Base-by-base conservation (phyloP, 1,139 yeast genomes). In the Debaryomyces psychrophilus region DNA sequence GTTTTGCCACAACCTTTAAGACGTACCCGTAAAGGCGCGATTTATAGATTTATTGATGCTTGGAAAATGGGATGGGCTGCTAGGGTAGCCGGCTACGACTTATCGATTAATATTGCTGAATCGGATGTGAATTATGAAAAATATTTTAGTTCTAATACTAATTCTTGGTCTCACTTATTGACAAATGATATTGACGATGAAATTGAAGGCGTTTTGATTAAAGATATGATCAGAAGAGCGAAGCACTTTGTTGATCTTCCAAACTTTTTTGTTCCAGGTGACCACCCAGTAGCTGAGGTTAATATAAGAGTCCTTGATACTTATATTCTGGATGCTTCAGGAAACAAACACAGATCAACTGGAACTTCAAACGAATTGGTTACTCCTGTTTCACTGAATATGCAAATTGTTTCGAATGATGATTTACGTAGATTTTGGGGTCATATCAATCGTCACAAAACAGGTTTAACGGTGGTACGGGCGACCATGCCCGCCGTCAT, bases 11-110 rank as follows among this genome's bases (percentile, higher is more conserved):
- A 35, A 22, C 38, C 38, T 8, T 35, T 35, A 25, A 35, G 38
- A 22, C 38, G 38, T 35, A 20, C 38, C 2, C 12, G 38, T 11
- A 35, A 12, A 14, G 38, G 38, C 1, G 38, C 38, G 5, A 35
- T 35, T 20, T 35, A 22, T 15, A 35, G 27, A 15, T 35, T 35
- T 11, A 8, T 35, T 12, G 38, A 35, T 14, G 38, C 38, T 4
- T 35, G 38, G 38, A 35, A 35, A 25, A 35, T 35, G 38, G 38
- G 38, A 22, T 35, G 38, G 38, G 38, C 28, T 8, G 15, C 38
- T 7, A 35, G 14, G 11, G 11, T 35, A 8, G 38, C 38, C 8
- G 38, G 38, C 2, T 35, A 35, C 7, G 38, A 35, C 9, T 23
- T 35, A 9, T 35, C 25, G 20, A 35, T 35, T 8, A 9, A 22